Conservation (phyloP, 768 basidiomycete species). For the Piloderma croceum region DNA sequence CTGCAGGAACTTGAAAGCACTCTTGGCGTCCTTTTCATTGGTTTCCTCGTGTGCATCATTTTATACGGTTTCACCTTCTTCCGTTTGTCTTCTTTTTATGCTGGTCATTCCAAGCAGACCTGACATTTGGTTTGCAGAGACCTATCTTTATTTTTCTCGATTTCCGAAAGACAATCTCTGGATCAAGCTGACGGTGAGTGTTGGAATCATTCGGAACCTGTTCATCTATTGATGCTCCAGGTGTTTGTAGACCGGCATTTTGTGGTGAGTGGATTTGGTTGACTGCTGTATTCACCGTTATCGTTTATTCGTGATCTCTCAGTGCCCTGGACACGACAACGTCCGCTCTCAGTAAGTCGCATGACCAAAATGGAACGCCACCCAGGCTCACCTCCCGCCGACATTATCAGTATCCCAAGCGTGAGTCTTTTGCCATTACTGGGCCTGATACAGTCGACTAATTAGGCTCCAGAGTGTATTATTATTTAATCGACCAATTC, state of each 20-base stretch:
- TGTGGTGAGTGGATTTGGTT: neutral
- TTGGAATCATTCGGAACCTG: neutral
- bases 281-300: no score
- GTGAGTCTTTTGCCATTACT: no score
- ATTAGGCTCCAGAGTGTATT: no score
- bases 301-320: no score
- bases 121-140: constrained; percentile 14
- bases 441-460: no score
- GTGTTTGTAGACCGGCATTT: constrained; percentile 10
- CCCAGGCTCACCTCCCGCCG: no score
- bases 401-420: no score
- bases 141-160: constrained; percentile 23
- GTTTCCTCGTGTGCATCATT: constrained; percentile 18
- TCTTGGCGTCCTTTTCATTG: constrained; percentile 24
- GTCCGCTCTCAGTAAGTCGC: constrained; percentile 18
- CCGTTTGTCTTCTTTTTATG: constrained; percentile 14
- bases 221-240: neutral
- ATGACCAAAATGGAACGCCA: no score
- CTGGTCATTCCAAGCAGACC: neutral
- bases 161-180: constrained; percentile 16
- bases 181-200: constrained; percentile 18
- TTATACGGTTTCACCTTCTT: constrained; percentile 28
- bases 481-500: no score
- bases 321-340: constrained; percentile 17
- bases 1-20: constrained; percentile 16